Base-by-base conservation (phyloP, 2,329 filamentous ascomycete species). In the Sarocladium brachiariae region DNA sequence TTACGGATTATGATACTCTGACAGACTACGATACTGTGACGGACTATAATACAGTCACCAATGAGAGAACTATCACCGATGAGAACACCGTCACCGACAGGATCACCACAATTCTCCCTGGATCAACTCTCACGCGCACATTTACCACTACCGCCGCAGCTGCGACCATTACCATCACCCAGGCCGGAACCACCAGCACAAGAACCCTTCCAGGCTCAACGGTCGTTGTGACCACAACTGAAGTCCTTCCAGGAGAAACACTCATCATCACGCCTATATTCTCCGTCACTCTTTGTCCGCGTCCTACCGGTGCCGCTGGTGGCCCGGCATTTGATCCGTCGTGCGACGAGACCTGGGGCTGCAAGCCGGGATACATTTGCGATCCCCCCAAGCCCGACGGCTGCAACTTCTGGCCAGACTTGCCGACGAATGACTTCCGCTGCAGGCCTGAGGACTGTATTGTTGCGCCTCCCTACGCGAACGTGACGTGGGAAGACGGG, bases 331-430 rank as follows among this genome's bases (percentile, higher is more conserved):
- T 72, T 13, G 52, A 66, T 35, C 58, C 62, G 4, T 57, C 57
- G 16, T 73, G 73, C 2, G 56, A 77, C 49, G 65, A 64, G 34
- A 77, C 75, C 0, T 81, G 73, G 67, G 79, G 78, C 48, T 82
- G 79, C 59, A 48, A 54, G 11, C 75, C 77, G 2, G 76, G 77
- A 27, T 73, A 59, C 14, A 69, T 81, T 24, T 82, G 79, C 64
- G 72, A 70, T 54, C 71, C 72, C n/a, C 67, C 65, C 2, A 79
- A 74, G 60, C 74, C 76, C 0, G 56, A 50, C 0, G 66, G 65
- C 19, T 82, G 79, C 61, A 72, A 75, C 54, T 51, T 80, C n/a
- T 81, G 73, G 69, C 69, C 68, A 0, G 67, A 68, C 6, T 62
- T 71, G 7, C 79, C 79, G 0, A 56, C 53, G 1, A 60, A 72